Evolutionary conservation across 805 yeast species (phyloP).

Genomic region (Candida awuae): DNA sequence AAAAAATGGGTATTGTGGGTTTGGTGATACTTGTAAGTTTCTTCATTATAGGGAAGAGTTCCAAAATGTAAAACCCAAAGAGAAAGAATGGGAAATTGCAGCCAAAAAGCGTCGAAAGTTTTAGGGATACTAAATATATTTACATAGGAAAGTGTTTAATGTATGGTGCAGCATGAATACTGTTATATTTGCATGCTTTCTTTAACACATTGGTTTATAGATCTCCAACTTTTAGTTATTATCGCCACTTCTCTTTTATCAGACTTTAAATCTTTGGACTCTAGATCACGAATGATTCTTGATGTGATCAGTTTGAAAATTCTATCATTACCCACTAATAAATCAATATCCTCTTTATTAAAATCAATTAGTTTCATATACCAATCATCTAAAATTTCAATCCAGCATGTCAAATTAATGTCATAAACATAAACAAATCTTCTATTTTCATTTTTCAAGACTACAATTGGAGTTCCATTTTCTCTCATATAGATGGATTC

Average conservation of each 20-base stretch:
- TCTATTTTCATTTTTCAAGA: conserved; percentile 29
- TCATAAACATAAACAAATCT: conserved; percentile 34
- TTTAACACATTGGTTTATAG: conserved; percentile 3
- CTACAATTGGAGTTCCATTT: conserved; percentile 37
- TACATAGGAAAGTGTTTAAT: too few relatives aligned
- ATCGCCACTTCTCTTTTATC: not conserved
- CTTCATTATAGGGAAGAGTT: conserved; percentile 85
- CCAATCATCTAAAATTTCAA: conserved; percentile 36
- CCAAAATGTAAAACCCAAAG: conserved; percentile 27
- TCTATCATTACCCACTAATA: not conserved
- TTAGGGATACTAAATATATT: too few relatives aligned
- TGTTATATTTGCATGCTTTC: conserved; percentile 7
- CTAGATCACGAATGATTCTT: not conserved
- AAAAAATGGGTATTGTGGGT: conserved; percentile 92
- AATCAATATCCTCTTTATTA: not conserved
- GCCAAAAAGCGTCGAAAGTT: conserved; percentile 20
- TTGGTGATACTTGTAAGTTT: conserved; percentile 95
- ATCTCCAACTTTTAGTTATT: conserved; percentile 3
- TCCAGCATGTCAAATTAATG: conserved; percentile 39
- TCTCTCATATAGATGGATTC: conserved; percentile 19
- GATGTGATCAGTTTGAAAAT: conserved; percentile 1
- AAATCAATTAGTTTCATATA: conserved; percentile 10
- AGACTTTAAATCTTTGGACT: not conserved
- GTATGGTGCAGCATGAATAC: too few relatives aligned
- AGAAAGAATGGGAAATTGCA: conserved; percentile 10